Conservation (phyloP, 2,329 filamentous ascomycete genomes). For the Ramularia endophylla region DNA sequence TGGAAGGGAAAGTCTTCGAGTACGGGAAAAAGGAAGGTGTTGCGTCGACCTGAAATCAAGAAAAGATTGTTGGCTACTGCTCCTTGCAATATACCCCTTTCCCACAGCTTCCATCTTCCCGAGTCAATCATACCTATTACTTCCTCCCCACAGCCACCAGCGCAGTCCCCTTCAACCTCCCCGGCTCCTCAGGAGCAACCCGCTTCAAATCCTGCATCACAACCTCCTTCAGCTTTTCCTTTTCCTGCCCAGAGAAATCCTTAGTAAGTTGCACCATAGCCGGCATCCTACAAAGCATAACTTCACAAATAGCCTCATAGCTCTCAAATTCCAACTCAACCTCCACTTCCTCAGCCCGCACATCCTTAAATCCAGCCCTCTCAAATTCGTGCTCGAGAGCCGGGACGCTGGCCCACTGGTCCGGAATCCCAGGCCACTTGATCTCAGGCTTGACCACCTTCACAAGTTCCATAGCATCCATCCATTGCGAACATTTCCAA, state of each 20-base stretch:
- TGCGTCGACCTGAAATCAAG: too few species aligned
- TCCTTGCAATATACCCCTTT: too few species aligned
- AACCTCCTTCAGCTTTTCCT: conserved; percentile 9
- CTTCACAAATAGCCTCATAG: conserved; percentile 16
- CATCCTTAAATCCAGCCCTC: conserved; percentile 26
- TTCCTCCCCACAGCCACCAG: conserved; percentile 26
- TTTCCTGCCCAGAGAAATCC: conserved; percentile 21
- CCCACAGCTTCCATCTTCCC: too few species aligned
- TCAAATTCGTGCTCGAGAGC: conserved; percentile 21
- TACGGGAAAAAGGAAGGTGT: conserved; percentile 52
- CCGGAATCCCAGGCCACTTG: conserved; percentile 17
- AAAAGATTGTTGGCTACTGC: too few species aligned
- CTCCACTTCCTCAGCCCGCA: conserved; percentile 17
- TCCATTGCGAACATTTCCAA: conserved; percentile 27
- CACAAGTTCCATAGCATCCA: conserved; percentile 21
- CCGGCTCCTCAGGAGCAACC: conserved; percentile 20
- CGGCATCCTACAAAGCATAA: conserved; percentile 21
- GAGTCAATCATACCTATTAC: too few species aligned
- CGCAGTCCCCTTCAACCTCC: conserved; percentile 20
- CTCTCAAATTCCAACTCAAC: conserved; percentile 22
- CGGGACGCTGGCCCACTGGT: conserved; percentile 18
- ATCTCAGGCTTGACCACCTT: conserved; percentile 17
- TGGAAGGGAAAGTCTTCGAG: conserved; percentile 51
- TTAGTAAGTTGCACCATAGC: conserved; percentile 20
- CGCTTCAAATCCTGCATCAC: conserved; percentile 19